These are phyloP conservation scores for Populus tremula DNA, from an alignment of 345 rosid genomes.

Conservation along the genomic window DNA sequence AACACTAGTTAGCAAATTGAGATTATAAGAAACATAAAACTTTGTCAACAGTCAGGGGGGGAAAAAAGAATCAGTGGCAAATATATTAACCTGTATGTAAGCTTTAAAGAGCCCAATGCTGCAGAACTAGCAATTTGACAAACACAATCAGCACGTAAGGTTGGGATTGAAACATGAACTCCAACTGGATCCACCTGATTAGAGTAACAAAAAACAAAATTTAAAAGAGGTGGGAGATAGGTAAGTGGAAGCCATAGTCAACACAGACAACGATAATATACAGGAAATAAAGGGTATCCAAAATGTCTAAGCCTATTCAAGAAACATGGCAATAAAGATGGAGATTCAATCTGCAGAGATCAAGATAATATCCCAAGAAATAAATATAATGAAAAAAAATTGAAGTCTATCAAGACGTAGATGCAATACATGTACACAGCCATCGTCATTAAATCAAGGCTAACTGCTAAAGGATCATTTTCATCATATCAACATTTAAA, in stretches of 20 bases:
- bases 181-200: conserved; percentile 15
- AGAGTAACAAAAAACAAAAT: neutral
- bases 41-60: neutral
- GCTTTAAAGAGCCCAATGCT: conserved; percentile 23
- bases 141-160: conserved; percentile 9
- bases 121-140: conserved; percentile 17
- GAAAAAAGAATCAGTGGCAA: neutral
- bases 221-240: neutral
- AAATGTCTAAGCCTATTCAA: neutral
- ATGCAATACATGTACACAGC: neutral
- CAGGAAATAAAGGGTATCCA: neutral
- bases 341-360: neutral
- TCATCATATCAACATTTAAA: neutral
- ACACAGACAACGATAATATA: neutral
- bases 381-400: neutral
- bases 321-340: neutral
- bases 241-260: neutral
- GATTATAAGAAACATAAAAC: neutral
- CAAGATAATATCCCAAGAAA: neutral
- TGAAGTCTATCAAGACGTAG: neutral
- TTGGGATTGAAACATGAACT: conserved; percentile 2
- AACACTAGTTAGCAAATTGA: neutral
- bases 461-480: neutral
- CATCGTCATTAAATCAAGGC: neutral
- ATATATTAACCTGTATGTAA: conserved; percentile 26